phyloP scores from a whole-genome alignment of 805 yeast genomes.

The Brettanomyces sp. region DNA sequence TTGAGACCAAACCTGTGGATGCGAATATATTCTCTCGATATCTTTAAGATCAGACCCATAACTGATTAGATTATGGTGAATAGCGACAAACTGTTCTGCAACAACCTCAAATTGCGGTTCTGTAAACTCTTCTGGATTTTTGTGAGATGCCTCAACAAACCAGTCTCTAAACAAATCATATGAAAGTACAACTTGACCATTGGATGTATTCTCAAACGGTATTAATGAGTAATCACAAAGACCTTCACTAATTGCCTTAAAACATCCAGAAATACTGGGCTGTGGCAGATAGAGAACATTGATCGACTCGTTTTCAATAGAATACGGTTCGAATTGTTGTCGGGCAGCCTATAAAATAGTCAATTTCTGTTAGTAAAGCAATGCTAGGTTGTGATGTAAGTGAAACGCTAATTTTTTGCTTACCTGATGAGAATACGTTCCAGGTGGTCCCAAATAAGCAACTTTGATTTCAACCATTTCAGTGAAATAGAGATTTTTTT shows the following conservation, averaged over 20 bases:
- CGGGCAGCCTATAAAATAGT: conserved; percentile 34
- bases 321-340: conserved; percentile 26
- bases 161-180: conserved; percentile 73
- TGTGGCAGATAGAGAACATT: conserved; percentile 27
- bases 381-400: neutral
- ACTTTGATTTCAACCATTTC: conserved; percentile 28
- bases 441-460: conserved; percentile 81
- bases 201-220: conserved; percentile 91
- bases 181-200: conserved; percentile 85
- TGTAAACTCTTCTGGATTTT: neutral
- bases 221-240: conserved; percentile 64
- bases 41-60: conserved; percentile 32
- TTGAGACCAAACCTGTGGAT: conserved; percentile 99
- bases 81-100: conserved; percentile 75
- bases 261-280: conserved; percentile 49
- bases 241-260: conserved; percentile 36
- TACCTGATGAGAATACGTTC: conserved; percentile 89
- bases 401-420: conserved; percentile 4
- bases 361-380: neutral
- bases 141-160: conserved; percentile 23
- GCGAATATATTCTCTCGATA: conserved; percentile 65
- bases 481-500: too few species aligned
- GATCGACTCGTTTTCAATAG: conserved; percentile 7
- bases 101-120: conserved; percentile 41
- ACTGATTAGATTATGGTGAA: conserved; percentile 67